Conservation (phyloP, 768 basidiomycete species). For the Galerina sulciceps region DNA sequence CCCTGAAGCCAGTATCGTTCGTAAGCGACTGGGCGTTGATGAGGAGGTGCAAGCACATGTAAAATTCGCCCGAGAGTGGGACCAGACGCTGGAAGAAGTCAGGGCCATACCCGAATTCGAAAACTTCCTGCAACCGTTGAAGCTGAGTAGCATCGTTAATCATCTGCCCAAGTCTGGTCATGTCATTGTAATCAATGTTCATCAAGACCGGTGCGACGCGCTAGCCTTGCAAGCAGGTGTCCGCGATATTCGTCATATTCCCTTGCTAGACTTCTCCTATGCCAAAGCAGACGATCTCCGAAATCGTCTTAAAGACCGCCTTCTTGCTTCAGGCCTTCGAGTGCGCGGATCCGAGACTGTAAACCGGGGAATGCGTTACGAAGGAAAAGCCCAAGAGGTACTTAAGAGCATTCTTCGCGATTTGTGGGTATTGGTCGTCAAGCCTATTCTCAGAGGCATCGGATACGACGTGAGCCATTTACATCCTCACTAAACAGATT, state of each 20-base stretch:
- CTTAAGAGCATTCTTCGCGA: not conserved
- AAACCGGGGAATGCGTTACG: not conserved
- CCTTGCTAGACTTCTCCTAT: too few relatives aligned
- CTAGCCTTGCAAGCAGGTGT: too few relatives aligned
- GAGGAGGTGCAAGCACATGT: constrained; percentile 3
- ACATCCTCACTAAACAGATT: constrained; percentile 28
- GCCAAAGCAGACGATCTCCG: too few relatives aligned
- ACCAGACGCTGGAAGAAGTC: constrained; percentile 12
- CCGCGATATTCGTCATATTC: too few relatives aligned
- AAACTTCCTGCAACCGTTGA: constrained; percentile 6
- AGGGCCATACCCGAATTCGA: constrained; percentile 21
- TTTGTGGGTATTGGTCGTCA: constrained; percentile 15
- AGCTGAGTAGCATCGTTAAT: too few relatives aligned
- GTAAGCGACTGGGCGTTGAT: not conserved
- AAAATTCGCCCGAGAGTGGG: constrained; percentile 20
- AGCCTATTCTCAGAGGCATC: constrained; percentile 15
- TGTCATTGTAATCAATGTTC: too few relatives aligned
- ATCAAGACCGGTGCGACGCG: too few relatives aligned
- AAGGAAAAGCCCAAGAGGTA: not conserved
- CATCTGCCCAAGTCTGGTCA: too few relatives aligned
- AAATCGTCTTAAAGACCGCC: too few relatives aligned
- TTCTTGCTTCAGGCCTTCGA: not conserved
- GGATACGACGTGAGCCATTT: constrained; percentile 18
- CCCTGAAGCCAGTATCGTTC: not conserved
- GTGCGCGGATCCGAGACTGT: not conserved